Conservation (phyloP, 2,329 filamentous ascomycete genomes). For the Microcyclospora pomicola region DNA sequence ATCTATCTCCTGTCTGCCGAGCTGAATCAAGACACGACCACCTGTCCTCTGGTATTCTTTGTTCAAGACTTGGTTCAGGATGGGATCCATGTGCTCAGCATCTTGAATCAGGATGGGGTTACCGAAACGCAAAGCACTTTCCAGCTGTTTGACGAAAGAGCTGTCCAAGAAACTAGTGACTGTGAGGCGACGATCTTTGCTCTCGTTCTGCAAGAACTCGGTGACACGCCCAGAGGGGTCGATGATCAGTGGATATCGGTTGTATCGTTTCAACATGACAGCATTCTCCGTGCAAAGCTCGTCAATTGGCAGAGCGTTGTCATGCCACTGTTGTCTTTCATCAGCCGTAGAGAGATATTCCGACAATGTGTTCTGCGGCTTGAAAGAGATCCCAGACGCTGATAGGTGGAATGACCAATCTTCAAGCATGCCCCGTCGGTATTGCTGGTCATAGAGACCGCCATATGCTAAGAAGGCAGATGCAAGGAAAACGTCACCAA, state of each 20-base stretch:
- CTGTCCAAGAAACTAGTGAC: conserved; percentile 97
- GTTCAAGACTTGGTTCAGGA: conserved; percentile 96
- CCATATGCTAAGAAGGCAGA: conserved; percentile 94
- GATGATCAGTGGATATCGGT: conserved; percentile 94
- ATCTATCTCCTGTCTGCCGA: conserved; percentile 97
- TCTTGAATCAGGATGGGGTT: conserved; percentile 98
- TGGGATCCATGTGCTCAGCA: conserved; percentile 90
- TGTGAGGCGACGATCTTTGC: conserved; percentile 81
- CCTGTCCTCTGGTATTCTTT: conserved; percentile 99
- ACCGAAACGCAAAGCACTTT: conserved; percentile 91
- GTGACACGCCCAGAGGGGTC: conserved; percentile 90
- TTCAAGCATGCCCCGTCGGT: conserved; percentile 93
- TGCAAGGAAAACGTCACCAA: conserved; percentile 91
- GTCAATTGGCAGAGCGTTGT: conserved; percentile 83
- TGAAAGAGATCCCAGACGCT: conserved; percentile 85
- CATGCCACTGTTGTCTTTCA: conserved; percentile 88
- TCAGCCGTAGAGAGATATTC: conserved; percentile 96
- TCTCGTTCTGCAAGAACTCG: conserved; percentile 90
- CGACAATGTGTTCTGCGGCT: conserved; percentile 83
- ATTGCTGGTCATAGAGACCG: conserved; percentile 94
- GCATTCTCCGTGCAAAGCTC: conserved; percentile 98
- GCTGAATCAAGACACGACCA: conserved; percentile 92
- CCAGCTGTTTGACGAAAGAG: conserved; percentile 93
- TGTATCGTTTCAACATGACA: conserved; percentile 94
- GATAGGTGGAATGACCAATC: conserved; percentile 93